phyloP scores from a whole-genome alignment of 192 early-diverging fungal genomes.

The Phycomyces blakesleeanus region DNA sequence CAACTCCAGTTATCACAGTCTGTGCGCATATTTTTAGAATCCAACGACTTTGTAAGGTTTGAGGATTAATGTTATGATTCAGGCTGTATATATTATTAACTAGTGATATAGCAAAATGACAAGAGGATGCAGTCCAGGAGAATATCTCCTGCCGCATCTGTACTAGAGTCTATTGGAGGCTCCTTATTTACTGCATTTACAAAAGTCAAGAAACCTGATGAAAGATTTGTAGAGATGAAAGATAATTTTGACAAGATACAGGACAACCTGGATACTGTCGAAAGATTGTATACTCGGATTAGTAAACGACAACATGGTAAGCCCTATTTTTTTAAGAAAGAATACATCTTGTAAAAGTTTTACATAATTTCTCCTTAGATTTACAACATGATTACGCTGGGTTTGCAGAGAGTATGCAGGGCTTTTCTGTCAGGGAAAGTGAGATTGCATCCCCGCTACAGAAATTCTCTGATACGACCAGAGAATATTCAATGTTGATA shows the following conservation, averaged over 20 bases:
- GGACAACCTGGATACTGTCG: constrained; percentile 84
- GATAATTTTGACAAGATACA: constrained; percentile 81
- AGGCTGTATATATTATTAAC: neutral
- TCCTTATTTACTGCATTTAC: constrained; percentile 83
- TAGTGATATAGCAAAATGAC: constrained; percentile 48
- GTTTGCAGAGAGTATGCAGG: constrained; percentile 71
- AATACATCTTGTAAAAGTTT: no score
- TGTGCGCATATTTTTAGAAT: constrained; percentile 80
- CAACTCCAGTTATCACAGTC: constrained; percentile 65
- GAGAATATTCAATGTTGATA: constrained; percentile 62
- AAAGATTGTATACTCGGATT: constrained; percentile 73
- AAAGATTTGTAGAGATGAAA: constrained; percentile 78
- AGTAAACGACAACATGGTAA: constrained; percentile 68
- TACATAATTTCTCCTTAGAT: constrained; percentile 39
- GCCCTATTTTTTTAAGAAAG: no score
- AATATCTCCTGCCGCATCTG: constrained; percentile 44
- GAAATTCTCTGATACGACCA: constrained; percentile 70
- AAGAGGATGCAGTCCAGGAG: constrained; percentile 33
- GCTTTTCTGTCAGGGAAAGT: constrained; percentile 81
- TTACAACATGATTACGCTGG: constrained; percentile 75
- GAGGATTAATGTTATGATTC: neutral
- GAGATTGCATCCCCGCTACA: constrained; percentile 74
- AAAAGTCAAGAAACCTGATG: constrained; percentile 87
- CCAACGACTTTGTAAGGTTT: constrained; percentile 62
- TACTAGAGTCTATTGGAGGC: constrained; percentile 84